A percentile compares a stretch with the other conserved stretches of the same genome.
These are phyloP conservation scores for Heliamphora pulchella DNA, from an alignment of 179 eudicot genomes.

Conservation along the genomic window DNA sequence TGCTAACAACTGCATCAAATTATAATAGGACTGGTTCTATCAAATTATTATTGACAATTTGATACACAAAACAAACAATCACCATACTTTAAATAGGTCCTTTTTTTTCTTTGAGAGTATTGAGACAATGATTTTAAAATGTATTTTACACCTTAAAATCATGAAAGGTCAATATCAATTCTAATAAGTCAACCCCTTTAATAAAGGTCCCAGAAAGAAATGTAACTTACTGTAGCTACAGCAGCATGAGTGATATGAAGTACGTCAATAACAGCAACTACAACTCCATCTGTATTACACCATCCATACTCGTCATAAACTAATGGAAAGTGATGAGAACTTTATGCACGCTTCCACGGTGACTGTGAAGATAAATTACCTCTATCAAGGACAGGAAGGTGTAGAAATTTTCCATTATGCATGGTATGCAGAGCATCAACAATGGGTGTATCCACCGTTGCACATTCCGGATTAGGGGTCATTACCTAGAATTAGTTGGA, in stretches of 20 bases:
- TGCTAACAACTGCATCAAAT: background rate
- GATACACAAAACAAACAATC: background rate
- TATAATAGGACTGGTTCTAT: background rate
- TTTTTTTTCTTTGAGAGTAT: background rate
- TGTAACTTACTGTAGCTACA: slow-evolving; percentile 64
- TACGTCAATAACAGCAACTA: slow-evolving; percentile 88
- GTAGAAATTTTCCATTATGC: slow-evolving; percentile 93
- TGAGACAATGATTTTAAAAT: background rate
- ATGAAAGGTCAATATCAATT: background rate
- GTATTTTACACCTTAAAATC: background rate
- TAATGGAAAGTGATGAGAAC: background rate
- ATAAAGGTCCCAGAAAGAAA: background rate
- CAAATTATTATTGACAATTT: background rate
- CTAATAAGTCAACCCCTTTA: background rate
- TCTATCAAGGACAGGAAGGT: slow-evolving; percentile 86
- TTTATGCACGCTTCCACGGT: background rate
- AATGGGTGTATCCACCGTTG: slow-evolving; percentile 77
- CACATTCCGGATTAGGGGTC: slow-evolving; percentile 96
- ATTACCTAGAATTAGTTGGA: slow-evolving; percentile 48
- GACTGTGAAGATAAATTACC: slow-evolving; percentile 36
- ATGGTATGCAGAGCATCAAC: slow-evolving; percentile 92
- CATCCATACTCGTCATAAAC: slow-evolving; percentile 19
- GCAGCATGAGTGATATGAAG: slow-evolving; percentile 91
- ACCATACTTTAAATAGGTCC: background rate
- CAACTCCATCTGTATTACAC: slow-evolving; percentile 54